Percentiles rank a stretch among this genome's conserved stretches.
Evolutionary conservation across 2,329 filamentous ascomycete species (phyloP).

Genomic region (Aspergillus eucalypticola): DNA sequence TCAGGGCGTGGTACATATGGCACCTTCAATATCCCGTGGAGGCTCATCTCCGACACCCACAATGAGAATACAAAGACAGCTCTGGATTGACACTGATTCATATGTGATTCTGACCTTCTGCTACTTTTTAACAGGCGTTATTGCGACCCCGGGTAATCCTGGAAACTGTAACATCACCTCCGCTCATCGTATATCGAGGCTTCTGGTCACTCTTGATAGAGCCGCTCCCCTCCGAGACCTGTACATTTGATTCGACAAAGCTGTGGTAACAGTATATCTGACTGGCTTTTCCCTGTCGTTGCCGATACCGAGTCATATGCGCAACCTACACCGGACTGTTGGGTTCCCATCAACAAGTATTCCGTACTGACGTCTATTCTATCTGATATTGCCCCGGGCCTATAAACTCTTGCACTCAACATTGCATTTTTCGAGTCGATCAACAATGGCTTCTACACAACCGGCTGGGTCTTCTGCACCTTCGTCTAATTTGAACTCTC

Average conservation of each 20-base stretch:
- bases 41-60: not conserved
- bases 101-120: not conserved
- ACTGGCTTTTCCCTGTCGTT: not conserved
- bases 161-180: not conserved
- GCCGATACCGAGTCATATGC: not conserved
- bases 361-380: not conserved
- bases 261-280: not conserved
- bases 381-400: not conserved
- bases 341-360: not conserved
- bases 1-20: not conserved
- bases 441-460: conserved; percentile 35
- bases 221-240: not conserved
- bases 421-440: not conserved
- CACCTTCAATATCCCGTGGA: not conserved
- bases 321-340: not conserved
- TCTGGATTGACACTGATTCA: not conserved
- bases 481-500: conserved; percentile 41
- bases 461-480: conserved; percentile 36
- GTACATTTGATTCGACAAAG: not conserved
- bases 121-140: not conserved
- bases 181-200: not conserved
- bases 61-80: not conserved
- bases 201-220: not conserved
- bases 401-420: not conserved
- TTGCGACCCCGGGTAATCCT: not conserved